Base-by-base conservation (phyloP, 129 eudicot genomes). In the Flaveria sonorensis region DNA sequence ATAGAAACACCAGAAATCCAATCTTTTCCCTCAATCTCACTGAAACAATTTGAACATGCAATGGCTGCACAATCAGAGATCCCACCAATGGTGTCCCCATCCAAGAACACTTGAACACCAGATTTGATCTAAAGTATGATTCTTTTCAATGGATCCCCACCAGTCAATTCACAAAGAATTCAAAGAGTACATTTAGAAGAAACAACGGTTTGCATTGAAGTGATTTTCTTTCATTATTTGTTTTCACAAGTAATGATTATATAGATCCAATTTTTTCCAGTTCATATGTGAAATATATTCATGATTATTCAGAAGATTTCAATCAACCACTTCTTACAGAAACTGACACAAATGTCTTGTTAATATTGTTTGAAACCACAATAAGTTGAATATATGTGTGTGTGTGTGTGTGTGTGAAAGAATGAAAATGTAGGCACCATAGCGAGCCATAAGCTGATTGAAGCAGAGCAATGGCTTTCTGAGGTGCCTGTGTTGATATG, bases 1-100 rank as follows among this genome's bases (percentile, higher is more conserved):
- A 50, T 85, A 3, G 79, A 83, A 45, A 78, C 89, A 16, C 77
- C 89, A 2, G 89, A 87, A 79, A 56, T 86, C 1, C 74, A 78
- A 68, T 81, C 89, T 28, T 83, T 85, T 45, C 87, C 97, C 47
- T 83, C 88, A 0, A 87, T 92, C 71, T 89, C 98, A 26, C 32
- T 92, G 20, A 76, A 72, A 61, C 92, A 92, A 52, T 90, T 92
- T 75, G 94, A 92, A 55, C 74, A 83, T 11, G 98, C 94, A 32
- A 90, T 92, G 98, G 82, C 88, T 63, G 83, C 89, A n/a, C 96
- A 89, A 83, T 72, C 79, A 23, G 74, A 65, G 26, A 73, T 65
- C 63, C 70, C 40, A 76, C 11, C 74, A 43, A n/a, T 18, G 6
- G n/a, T 39, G 1, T 16, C 6, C 39, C 73, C 73, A 39, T 42